Percentiles rank a stretch among this genome's conserved stretches.
phyloP scores from a whole-genome alignment of 2,329 filamentous ascomycete species.

The Fusarium irregulare region DNA sequence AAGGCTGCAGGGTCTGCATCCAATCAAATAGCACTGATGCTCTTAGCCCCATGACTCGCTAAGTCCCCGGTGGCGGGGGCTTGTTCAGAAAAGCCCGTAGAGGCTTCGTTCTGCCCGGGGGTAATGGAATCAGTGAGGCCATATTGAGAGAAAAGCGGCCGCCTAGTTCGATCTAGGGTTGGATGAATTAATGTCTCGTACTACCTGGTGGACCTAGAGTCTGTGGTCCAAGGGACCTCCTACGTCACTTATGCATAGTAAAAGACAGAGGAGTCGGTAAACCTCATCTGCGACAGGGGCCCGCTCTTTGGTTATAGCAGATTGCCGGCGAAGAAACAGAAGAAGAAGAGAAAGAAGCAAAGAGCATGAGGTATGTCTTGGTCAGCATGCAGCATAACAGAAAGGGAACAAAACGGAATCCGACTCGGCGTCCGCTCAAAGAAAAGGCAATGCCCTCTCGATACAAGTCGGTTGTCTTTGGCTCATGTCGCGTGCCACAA shows the following conservation, averaged over 20 bases:
- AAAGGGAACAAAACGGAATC: background rate
- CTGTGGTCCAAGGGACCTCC: slow-evolving; percentile 19
- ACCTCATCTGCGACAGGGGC: slow-evolving; percentile 33
- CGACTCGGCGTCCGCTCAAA: background rate
- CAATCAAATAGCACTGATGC: slow-evolving; percentile 41
- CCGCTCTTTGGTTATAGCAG: background rate
- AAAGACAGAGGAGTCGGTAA: slow-evolving; percentile 25
- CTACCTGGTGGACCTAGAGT: slow-evolving; percentile 16
- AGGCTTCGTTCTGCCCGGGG: slow-evolving; percentile 29
- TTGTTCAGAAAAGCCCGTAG: slow-evolving; percentile 36
- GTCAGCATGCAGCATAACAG: slow-evolving; percentile 9
- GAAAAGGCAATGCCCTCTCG: background rate
- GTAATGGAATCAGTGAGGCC: slow-evolving; percentile 43
- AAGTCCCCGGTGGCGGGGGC: slow-evolving; percentile 41
- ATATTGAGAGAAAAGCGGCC: slow-evolving; percentile 39
- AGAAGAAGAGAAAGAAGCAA: background rate
- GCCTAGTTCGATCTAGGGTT: slow-evolving; percentile 22
- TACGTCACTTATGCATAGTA: slow-evolving; percentile 40
- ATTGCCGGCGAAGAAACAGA: background rate
- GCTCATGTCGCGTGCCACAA: slow-evolving; percentile 7
- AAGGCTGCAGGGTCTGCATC: slow-evolving; percentile 39
- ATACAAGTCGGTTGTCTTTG: background rate
- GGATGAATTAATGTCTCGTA: slow-evolving; percentile 21
- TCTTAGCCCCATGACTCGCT: slow-evolving; percentile 46
- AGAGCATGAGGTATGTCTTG: slow-evolving; percentile 6